Evolutionary conservation across 441 rosid species (phyloP), one percentile per base, ranked within the genome.

Genomic region (Euphorbia neoarborescens): DNA sequence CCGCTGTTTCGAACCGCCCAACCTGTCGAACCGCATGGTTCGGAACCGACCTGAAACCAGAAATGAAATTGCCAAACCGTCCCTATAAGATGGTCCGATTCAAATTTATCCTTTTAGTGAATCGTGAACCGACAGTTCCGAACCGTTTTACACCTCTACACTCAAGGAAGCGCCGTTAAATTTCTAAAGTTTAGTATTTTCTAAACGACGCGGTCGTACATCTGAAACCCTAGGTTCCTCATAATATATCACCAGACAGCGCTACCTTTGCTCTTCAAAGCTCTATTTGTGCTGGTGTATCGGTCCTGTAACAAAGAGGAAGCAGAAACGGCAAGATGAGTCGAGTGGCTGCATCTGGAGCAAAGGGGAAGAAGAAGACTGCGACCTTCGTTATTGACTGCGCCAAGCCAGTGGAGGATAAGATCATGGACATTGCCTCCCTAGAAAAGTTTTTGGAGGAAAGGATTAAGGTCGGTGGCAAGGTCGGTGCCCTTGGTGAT

Each of bases 401-500:
- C 71, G 73, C 86, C 27, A 90, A 90, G 85, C 97, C 96, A 24
- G 96, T 87, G 44, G 96, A 88, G 73, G 97, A 91, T 53, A 89
- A 84, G 81, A 89, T 90, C 65, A 88, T 91, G 93, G 97, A 91
- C 77, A 83, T 90, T 22, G 90, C 94, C 32, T 87, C 97, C 20
- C 77, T 90, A 6, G 97, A 91, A 75, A 91, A 89, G 83, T 91
- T 89, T 74, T 91, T 91, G 25, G 95, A 91, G 80, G 94, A 88
- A 75, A 76, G 90, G 67, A 90, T 90, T 77, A 90, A 88, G 79
- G 94, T 88, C 65, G 90, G 90, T 12, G 94, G 94, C 68, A 90
- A 90, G 71, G 94, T 89, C 7, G 94, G 94, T 25, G 87, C 89
- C 0, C 91, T 89, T 3, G 94, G 94, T 30, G 91, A 89, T 65